phyloP scores from a whole-genome alignment of 2,329 filamentous ascomycete species.

The Aspergillus quadricinctus region DNA sequence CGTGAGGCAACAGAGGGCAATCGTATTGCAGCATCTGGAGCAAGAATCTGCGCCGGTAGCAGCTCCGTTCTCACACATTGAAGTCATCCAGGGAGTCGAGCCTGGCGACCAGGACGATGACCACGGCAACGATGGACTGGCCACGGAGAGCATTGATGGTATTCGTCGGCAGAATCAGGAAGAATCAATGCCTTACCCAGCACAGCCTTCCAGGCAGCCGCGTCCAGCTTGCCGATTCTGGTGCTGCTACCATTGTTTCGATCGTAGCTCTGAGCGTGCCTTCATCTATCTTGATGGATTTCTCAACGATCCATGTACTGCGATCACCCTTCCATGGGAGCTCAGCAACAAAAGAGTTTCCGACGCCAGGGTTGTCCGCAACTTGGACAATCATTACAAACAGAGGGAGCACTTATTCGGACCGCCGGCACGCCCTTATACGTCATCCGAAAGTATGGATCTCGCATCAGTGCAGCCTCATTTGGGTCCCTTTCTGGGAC shows the following conservation, averaged over 20 bases:
- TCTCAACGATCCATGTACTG: constrained; percentile 26
- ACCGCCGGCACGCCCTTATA: background rate
- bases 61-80: background rate
- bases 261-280: constrained; percentile 34
- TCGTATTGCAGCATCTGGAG: constrained; percentile 22
- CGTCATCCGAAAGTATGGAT: background rate
- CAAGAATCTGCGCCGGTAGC: constrained; percentile 6
- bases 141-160: background rate
- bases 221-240: constrained; percentile 15
- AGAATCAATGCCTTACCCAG: background rate
- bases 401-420: background rate
- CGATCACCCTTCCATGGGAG: constrained; percentile 25
- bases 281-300: constrained; percentile 43
- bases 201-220: background rate
- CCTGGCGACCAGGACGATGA: background rate
- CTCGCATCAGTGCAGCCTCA: background rate
- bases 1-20: constrained; percentile 39
- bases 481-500: too few species aligned
- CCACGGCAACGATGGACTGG: background rate
- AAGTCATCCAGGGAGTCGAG: constrained; percentile 4
- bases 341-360: constrained; percentile 26
- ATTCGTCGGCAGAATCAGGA: background rate
- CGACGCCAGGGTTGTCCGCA: constrained; percentile 19
- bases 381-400: constrained; percentile 6
- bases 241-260: constrained; percentile 7